Conservation (phyloP, 2,329 filamentous ascomycete species). For the Leptographium radiaticola region DNA sequence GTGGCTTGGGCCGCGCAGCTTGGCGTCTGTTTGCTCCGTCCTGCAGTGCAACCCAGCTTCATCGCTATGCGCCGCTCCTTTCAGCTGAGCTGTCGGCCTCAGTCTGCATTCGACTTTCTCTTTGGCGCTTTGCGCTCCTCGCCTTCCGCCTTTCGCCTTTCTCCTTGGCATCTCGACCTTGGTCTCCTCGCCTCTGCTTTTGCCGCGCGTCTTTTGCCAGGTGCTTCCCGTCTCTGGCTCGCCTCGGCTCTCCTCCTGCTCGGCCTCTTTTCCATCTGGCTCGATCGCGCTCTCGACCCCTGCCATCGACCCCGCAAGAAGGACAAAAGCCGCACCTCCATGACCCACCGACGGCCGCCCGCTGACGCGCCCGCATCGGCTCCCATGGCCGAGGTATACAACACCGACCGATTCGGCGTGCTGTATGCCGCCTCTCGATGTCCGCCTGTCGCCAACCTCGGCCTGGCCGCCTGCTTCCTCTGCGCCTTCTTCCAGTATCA, state of each 20-base stretch:
- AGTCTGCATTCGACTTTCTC: no score
- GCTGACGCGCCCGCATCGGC: neutral
- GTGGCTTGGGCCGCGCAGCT: no score
- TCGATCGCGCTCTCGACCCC: neutral
- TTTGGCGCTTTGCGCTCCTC: no score
- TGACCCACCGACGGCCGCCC: neutral
- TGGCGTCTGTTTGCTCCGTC: no score
- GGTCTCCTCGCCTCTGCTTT: neutral
- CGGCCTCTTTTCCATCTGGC: neutral
- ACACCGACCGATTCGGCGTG: slow-evolving; percentile 9
- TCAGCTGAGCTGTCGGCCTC: no score
- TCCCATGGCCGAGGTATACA: slow-evolving; percentile 9
- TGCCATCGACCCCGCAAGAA: neutral
- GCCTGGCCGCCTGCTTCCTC: slow-evolving; percentile 8
- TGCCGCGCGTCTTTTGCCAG: no score
- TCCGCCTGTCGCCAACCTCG: slow-evolving; percentile 4
- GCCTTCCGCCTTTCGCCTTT: no score
- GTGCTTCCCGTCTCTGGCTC: no score
- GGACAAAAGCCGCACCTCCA: neutral
- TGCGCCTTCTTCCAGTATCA: slow-evolving; percentile 5
- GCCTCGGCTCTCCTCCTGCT: neutral
- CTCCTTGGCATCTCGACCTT: no score
- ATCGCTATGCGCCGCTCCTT: no score
- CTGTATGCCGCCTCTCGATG: slow-evolving; percentile 6
- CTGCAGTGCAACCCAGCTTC: no score